These are phyloP conservation scores for Clathrospora elynae DNA, from an alignment of 2,329 filamentous ascomycete species.

Conservation along the genomic window DNA sequence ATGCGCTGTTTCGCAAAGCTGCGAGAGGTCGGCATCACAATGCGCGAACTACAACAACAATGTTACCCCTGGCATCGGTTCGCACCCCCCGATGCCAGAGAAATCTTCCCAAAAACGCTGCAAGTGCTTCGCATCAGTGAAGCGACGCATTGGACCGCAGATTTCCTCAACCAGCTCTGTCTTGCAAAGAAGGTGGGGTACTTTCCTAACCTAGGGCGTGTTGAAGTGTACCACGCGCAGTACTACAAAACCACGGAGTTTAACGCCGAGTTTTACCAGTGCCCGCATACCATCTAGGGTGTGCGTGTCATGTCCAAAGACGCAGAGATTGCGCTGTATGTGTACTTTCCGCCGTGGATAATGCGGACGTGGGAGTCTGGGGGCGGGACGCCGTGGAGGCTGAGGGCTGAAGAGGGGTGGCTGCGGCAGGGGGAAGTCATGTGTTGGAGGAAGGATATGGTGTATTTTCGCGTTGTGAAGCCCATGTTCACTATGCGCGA, in stretches of 20 bases:
- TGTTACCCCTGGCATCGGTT: neutral
- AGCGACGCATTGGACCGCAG: slow-evolving; percentile 3
- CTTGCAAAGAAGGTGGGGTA: slow-evolving; percentile 5
- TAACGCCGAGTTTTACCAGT: neutral
- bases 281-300: slow-evolving; percentile 3
- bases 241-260: neutral
- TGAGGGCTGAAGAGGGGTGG: slow-evolving; percentile 3
- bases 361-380: slow-evolving; percentile 12
- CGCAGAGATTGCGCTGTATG: slow-evolving; percentile 11
- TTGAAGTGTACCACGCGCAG: slow-evolving; percentile 20
- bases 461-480: neutral
- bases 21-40: slow-evolving; percentile 18
- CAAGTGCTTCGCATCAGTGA: slow-evolving; percentile 23
- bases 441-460: neutral
- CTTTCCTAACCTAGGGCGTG: slow-evolving; percentile 8
- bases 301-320: slow-evolving; percentile 2
- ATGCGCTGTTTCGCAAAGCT: slow-evolving; percentile 15
- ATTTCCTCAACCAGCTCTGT: slow-evolving; percentile 16
- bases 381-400: slow-evolving; percentile 14
- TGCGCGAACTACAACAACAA: slow-evolving; percentile 14
- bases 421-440: neutral
- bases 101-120: slow-evolving; percentile 18
- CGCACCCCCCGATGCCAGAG: slow-evolving; percentile 3
- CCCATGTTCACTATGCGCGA: neutral
- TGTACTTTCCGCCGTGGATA: slow-evolving; percentile 14